Percentiles rank a stretch among this genome's conserved stretches.
Conservation (phyloP, 768 basidiomycete genomes). For the Scleroderma citrinum region DNA sequence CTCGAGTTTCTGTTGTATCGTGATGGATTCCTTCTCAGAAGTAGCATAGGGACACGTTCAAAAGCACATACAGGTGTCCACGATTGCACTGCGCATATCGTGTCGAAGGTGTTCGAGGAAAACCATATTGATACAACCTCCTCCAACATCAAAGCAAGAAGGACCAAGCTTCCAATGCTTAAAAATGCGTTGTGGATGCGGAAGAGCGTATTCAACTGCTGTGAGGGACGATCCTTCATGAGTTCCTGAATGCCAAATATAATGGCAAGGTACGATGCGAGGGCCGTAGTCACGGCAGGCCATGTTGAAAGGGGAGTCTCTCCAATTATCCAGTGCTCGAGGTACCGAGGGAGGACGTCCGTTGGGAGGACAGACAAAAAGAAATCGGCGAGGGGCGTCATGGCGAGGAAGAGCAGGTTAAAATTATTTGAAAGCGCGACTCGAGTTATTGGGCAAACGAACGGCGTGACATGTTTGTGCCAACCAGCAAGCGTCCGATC, state of each 20-base stretch:
- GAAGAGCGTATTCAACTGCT: constrained; percentile 78
- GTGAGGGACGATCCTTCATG: constrained; percentile 74
- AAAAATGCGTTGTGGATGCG: constrained; percentile 89
- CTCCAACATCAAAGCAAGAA: constrained; percentile 86
- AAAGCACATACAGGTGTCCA: constrained; percentile 77
- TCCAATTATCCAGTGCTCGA: constrained; percentile 48
- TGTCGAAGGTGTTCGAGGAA: constrained; percentile 65
- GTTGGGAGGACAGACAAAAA: constrained; percentile 54
- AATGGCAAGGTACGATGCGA: constrained; percentile 78
- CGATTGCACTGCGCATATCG: constrained; percentile 68
- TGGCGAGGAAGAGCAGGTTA: constrained; percentile 31
- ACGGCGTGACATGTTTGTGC: constrained; percentile 23
- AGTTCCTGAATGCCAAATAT: constrained; percentile 80
- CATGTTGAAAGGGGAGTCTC: constrained; percentile 55
- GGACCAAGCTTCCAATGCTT: constrained; percentile 73
- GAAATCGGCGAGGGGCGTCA: constrained; percentile 72
- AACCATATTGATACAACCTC: constrained; percentile 80
- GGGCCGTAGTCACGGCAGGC: constrained; percentile 59
- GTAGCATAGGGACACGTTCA: constrained; percentile 2
- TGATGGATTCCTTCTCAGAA: background rate
- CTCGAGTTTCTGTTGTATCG: constrained; percentile 63
- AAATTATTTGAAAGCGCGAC: constrained; percentile 13
- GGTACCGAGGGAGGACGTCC: constrained; percentile 31
- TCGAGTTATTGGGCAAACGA: constrained; percentile 25
- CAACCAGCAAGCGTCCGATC: background rate